Evolutionary conservation across 768 basidiomycete genomes (phyloP), one percentile per base, ranked within the genome.

Genomic region (Gelatoporia subvermispora): DNA sequence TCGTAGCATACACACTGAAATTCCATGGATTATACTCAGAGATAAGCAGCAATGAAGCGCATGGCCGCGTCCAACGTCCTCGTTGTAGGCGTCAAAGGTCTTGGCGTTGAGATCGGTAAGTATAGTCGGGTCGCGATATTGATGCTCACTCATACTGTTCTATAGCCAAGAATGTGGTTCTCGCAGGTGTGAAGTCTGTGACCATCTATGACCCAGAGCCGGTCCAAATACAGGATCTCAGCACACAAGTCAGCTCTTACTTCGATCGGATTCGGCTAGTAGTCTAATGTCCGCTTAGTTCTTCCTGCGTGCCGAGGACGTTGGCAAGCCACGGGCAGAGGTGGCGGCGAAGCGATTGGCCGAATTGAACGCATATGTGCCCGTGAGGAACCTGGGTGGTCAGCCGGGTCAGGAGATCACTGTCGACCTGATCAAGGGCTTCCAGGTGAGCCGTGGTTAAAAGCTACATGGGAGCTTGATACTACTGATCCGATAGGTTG

Each of bases 111-210:
- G 70, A 96, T 98, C 60, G 95, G 94, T 84, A 58, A 57, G 58
- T 55, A 50, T 40, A 18, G 38, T 13, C 48, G 41, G 21, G 35
- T 35, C 22, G 13, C 15, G 46, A 1, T 13, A 25, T 18, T 39
- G 28, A 35, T 18, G 28, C 24, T 44, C 24, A 8, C 21, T 23
- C 36, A 47, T 25, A 50, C 56, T 16, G 10, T 3, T 43, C 34
- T 56, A 5, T 57, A 93, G 95, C 96, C 53, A 99, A 99, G 76
- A 92, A 99, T 64, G 76, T 97, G 48, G 85, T 82, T 47, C 76
- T 99, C 47, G 96, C 96, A 42, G 96, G 96, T 49, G 96, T 99
- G 43, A 98, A 96, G 71, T 93, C 91, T 5, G 95, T 98, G 24
- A 94, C 94, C 4, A 77, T 98, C 48, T 97, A 82, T 63, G 96